Conservation (phyloP, 2,329 filamentous ascomycete species). For the Cladosporium sp. region DNA sequence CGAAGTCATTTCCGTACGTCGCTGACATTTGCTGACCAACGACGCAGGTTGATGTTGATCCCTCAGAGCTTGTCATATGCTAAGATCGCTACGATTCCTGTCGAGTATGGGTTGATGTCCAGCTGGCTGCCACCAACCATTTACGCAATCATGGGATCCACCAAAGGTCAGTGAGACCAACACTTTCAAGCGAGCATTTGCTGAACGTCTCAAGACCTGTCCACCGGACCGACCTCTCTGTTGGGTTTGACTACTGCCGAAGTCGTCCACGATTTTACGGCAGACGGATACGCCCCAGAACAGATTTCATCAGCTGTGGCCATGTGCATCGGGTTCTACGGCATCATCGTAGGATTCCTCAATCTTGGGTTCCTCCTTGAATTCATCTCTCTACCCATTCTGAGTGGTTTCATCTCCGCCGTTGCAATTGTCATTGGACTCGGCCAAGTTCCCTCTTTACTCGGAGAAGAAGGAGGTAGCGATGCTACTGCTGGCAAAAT, state of each 20-base stretch:
- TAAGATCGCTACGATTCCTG: conserved; percentile 55
- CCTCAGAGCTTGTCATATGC: conserved; percentile 58
- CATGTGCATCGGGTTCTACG: conserved; percentile 57
- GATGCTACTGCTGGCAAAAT: conserved; percentile 52
- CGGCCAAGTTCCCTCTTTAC: conserved; percentile 56
- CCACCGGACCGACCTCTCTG: conserved; percentile 58
- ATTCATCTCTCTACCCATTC: conserved; percentile 58
- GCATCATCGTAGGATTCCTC: conserved; percentile 53
- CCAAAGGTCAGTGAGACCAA: conserved; percentile 44
- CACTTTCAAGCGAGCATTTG: background rate
- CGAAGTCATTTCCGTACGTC: conserved; percentile 26
- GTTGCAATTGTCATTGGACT: conserved; percentile 57
- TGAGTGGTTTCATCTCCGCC: conserved; percentile 60
- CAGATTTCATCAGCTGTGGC: conserved; percentile 57
- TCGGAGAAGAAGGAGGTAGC: conserved; percentile 49
- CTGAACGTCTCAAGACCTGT: conserved; percentile 41
- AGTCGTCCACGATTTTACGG: conserved; percentile 48
- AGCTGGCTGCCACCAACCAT: conserved; percentile 53
- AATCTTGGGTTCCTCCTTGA: conserved; percentile 61
- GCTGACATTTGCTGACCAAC: background rate
- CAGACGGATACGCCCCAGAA: conserved; percentile 46
- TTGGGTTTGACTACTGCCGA: conserved; percentile 58
- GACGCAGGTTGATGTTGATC: conserved; percentile 39
- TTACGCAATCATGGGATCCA: conserved; percentile 56
- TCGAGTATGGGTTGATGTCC: conserved; percentile 55